Evolutionary conservation across 164 flowering plant species (phyloP).

Genomic region (Aristolochia californica): DNA sequence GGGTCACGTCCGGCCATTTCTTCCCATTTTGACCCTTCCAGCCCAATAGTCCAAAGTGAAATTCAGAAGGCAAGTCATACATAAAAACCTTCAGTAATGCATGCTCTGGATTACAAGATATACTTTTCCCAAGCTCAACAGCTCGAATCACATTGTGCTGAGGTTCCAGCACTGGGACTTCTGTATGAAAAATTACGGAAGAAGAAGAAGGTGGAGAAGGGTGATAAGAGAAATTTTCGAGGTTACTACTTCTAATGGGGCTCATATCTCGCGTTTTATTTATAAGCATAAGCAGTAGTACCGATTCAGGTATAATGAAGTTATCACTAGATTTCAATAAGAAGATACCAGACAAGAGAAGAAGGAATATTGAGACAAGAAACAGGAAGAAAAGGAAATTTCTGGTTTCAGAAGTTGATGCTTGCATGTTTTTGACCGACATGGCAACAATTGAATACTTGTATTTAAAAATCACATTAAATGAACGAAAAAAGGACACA

Average conservation of each 20-base stretch:
- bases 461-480: neutral
- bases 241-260: conserved; percentile 12
- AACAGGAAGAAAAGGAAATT: conserved; percentile 35
- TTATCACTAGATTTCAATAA: conserved; percentile 27
- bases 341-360: conserved; percentile 42
- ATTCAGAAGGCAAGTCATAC: conserved; percentile 83
- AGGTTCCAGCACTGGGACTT: conserved; percentile 2
- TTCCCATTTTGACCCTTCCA: conserved; percentile 42
- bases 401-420: conserved; percentile 20
- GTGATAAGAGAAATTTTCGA: conserved; percentile 4
- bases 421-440: conserved; percentile 39
- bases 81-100: conserved; percentile 50
- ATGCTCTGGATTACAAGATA: conserved; percentile 24
- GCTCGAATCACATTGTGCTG: conserved; percentile 4
- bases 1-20: conserved; percentile 59
- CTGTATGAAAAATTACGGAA: conserved; percentile 4
- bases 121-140: conserved; percentile 8
- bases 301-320: conserved; percentile 17
- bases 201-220: conserved; percentile 10
- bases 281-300: conserved; percentile 23
- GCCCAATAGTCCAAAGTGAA: conserved; percentile 76
- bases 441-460: conserved; percentile 7
- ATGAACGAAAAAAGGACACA: no score
- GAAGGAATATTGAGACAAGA: conserved; percentile 35
- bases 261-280: conserved; percentile 32